A percentile compares a stretch with the other conserved stretches of the same genome.
Conservation (phyloP, 495 filamentous ascomycete genomes). For the Daldinia bambusicola region DNA sequence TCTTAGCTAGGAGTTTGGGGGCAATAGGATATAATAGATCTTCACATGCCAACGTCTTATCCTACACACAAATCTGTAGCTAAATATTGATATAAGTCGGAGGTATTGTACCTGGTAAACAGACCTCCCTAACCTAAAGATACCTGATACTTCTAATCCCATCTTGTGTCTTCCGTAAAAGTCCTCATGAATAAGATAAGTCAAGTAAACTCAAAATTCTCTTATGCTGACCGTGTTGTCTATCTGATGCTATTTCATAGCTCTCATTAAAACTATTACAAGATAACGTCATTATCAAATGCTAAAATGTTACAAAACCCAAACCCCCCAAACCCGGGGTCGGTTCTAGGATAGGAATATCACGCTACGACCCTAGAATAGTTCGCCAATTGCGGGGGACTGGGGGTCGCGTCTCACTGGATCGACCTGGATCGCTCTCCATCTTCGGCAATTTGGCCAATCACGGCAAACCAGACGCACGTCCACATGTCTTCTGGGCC, state of each 20-base stretch:
- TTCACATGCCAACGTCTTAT: slow-evolving; percentile 3
- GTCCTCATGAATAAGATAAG: neutral
- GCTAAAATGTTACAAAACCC: slow-evolving; percentile 19
- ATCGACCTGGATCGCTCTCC: slow-evolving; percentile 34
- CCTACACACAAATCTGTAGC: neutral
- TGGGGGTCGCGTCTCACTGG: slow-evolving; percentile 12
- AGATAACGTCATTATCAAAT: slow-evolving; percentile 39
- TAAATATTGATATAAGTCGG: neutral
- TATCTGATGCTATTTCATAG: neutral
- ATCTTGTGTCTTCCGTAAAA: neutral
- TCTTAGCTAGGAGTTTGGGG: neutral
- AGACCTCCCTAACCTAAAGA: too few relatives aligned
- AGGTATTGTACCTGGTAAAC: too few relatives aligned
- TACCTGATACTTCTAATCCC: neutral
- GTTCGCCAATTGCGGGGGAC: slow-evolving; percentile 38
- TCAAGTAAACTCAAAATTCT: neutral
- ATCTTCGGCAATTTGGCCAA: slow-evolving; percentile 47
- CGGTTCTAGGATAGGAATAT: slow-evolving; percentile 4
- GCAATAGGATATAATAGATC: neutral
- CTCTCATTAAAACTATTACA: neutral
- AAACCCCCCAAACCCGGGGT: slow-evolving; percentile 17
- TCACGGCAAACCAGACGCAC: slow-evolving; percentile 40
- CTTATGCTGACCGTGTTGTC: neutral
- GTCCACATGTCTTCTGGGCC: slow-evolving; percentile 26
- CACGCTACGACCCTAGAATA: neutral